Conservation (phyloP, 805 yeast genomes). For the Barnettozyma pratensis region DNA sequence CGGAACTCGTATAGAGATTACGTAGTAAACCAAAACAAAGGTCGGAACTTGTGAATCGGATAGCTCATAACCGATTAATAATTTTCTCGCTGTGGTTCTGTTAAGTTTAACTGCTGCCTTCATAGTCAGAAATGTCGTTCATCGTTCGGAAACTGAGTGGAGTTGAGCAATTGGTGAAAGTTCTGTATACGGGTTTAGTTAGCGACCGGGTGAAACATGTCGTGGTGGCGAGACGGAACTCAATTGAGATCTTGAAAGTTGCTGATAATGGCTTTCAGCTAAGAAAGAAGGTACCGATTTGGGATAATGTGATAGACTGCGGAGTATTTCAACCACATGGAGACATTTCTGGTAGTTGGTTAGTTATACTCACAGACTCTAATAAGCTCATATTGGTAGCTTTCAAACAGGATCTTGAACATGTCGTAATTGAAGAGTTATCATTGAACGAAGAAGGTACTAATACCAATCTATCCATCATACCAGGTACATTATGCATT, state of each 20-base stretch:
- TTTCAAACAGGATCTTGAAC: constrained; percentile 8
- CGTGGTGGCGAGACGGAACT: constrained; percentile 12
- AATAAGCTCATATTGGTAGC: constrained; percentile 14
- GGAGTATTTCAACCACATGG: constrained; percentile 8
- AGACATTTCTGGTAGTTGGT: constrained; percentile 9
- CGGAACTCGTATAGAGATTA: background rate
- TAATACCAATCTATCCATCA: constrained; percentile 5
- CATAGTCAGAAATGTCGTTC: constrained; percentile 1
- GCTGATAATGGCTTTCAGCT: background rate
- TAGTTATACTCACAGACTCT: constrained; percentile 13
- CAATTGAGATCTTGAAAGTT: constrained; percentile 12
- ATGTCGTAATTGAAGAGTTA: constrained; percentile 11
- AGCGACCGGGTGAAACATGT: constrained; percentile 8
- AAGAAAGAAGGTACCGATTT: constrained; percentile 8
- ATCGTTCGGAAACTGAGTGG: constrained; percentile 3
- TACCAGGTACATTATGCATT: constrained; percentile 12
- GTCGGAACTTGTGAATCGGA: no score
- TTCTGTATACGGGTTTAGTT: background rate
- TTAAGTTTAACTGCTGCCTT: no score
- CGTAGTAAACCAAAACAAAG: background rate
- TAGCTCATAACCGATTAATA: no score
- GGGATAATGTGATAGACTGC: constrained; percentile 16
- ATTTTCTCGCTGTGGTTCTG: no score
- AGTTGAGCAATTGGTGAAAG: constrained; percentile 3
- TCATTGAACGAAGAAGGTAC: constrained; percentile 7